Conservation (phyloP, 441 rosid species). For the Jatropha multifida region DNA sequence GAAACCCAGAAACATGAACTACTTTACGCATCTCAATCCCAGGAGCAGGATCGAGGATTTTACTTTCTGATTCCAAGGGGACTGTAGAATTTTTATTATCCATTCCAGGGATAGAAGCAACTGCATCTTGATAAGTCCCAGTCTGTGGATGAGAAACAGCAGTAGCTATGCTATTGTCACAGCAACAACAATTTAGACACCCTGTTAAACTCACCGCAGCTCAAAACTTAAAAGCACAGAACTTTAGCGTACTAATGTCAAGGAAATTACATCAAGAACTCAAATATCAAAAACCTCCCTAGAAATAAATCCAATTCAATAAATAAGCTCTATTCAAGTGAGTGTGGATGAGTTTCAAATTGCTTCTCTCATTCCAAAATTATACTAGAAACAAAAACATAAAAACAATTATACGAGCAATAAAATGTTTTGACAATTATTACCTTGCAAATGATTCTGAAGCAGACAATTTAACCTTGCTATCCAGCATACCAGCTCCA, state of each 20-base stretch:
- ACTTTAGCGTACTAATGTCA: background rate
- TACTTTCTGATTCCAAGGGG: constrained; percentile 30
- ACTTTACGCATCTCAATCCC: constrained; percentile 35
- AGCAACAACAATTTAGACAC: constrained; percentile 23
- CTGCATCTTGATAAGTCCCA: constrained; percentile 34
- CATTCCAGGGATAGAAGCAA: constrained; percentile 23
- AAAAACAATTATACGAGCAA: background rate
- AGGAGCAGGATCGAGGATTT: constrained; percentile 21
- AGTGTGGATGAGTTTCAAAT: background rate
- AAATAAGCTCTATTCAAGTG: background rate
- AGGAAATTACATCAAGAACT: background rate
- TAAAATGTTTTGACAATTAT: too few species aligned
- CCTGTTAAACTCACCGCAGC: constrained; percentile 6
- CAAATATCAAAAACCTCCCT: background rate
- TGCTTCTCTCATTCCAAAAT: background rate
- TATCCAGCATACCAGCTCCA: constrained; percentile 29
- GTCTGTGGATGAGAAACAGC: constrained; percentile 24
- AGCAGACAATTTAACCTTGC: constrained; percentile 31
- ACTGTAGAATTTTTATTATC: constrained; percentile 34
- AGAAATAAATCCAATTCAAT: background rate
- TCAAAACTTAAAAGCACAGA: background rate
- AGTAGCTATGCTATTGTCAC: constrained; percentile 34
- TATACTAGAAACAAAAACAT: background rate
- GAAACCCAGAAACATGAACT: constrained; percentile 45
- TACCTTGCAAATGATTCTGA: constrained; percentile 49